Conservation (phyloP, 2,329 filamentous ascomycete genomes). For the Cucurbitaria berberidis region DNA sequence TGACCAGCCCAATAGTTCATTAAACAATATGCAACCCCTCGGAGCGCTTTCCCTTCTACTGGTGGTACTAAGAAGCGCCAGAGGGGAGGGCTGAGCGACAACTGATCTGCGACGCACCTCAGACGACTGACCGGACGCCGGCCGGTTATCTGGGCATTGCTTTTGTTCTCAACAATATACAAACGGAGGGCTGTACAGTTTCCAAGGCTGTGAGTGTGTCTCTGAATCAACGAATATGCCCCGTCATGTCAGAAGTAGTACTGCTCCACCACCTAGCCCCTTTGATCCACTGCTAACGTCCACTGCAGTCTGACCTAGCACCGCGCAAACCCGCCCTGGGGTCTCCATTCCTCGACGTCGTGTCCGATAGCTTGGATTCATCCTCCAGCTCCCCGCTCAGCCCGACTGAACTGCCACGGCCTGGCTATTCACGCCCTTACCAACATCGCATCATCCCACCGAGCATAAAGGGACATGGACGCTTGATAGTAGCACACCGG, state of each 20-base stretch:
- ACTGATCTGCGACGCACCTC: conserved; percentile 8
- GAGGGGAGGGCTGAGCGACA: conserved; percentile 18
- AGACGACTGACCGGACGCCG: conserved; percentile 6
- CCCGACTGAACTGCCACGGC: conserved; percentile 10
- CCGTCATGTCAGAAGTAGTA: conserved; percentile 26
- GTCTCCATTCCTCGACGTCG: conserved; percentile 12
- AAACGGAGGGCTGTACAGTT: background rate
- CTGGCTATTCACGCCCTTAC: conserved; percentile 16
- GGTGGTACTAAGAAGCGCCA: conserved; percentile 4
- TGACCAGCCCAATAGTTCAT: background rate
- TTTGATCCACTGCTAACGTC: conserved; percentile 3
- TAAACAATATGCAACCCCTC: background rate
- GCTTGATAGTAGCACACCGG: conserved; percentile 24
- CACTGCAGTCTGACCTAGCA: conserved; percentile 7
- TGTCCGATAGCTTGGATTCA: conserved; percentile 17
- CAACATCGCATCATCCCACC: conserved; percentile 32
- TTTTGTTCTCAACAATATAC: background rate
- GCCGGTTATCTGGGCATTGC: conserved; percentile 2
- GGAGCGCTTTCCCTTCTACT: background rate
- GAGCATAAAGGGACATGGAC: conserved; percentile 29
- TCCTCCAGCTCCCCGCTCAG: conserved; percentile 8
- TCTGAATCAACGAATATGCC: conserved; percentile 9
- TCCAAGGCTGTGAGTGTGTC: background rate
- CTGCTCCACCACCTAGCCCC: background rate
- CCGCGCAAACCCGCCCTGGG: conserved; percentile 2